Percentiles rank a stretch among this genome's conserved stretches.
Evolutionary conservation across 768 basidiomycete species (phyloP).

Genomic region (Tylopilus plumbeoviolaceoides): DNA sequence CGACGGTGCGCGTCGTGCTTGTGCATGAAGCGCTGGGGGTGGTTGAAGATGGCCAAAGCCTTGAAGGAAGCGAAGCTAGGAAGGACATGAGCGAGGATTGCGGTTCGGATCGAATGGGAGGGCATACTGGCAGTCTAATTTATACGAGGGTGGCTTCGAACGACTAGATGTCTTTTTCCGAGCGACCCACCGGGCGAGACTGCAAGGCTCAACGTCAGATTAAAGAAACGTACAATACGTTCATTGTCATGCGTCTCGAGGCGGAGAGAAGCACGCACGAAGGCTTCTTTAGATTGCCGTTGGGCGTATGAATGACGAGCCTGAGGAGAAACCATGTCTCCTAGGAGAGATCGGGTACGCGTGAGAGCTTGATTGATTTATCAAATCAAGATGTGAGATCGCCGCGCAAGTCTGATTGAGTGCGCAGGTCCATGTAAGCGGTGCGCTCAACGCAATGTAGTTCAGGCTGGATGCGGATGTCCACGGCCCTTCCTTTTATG

Average conservation of each 20-base stretch:
- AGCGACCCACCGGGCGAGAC: slow-evolving; percentile 9
- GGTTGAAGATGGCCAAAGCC: slow-evolving; percentile 2
- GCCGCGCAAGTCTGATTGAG: slow-evolving; percentile 24
- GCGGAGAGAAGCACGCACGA: slow-evolving; percentile 28
- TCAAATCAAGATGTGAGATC: slow-evolving; percentile 27
- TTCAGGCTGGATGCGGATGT: neutral
- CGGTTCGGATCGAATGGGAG: slow-evolving; percentile 1
- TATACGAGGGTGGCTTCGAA: slow-evolving; percentile 28
- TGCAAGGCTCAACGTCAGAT: neutral
- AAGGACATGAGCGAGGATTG: slow-evolving; percentile 16
- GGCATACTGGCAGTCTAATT: slow-evolving; percentile 15
- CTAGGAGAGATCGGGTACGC: slow-evolving; percentile 15
- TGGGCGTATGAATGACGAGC: slow-evolving; percentile 7
- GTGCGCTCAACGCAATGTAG: neutral
- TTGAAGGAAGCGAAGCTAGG: slow-evolving; percentile 8
- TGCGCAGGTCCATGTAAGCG: neutral
- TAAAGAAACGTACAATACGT: slow-evolving; percentile 22
- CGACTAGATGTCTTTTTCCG: slow-evolving; percentile 16
- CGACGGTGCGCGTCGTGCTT: slow-evolving; percentile 13
- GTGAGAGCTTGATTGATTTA: slow-evolving; percentile 12
- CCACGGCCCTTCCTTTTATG: slow-evolving; percentile 9
- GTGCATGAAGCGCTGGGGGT: slow-evolving; percentile 10
- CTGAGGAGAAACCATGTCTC: neutral
- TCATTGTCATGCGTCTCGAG: slow-evolving; percentile 17
- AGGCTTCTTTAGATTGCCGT: slow-evolving; percentile 10